These are phyloP conservation scores for Clarkia xantiana DNA, from an alignment of 345 rosid species.

Conservation along the genomic window DNA sequence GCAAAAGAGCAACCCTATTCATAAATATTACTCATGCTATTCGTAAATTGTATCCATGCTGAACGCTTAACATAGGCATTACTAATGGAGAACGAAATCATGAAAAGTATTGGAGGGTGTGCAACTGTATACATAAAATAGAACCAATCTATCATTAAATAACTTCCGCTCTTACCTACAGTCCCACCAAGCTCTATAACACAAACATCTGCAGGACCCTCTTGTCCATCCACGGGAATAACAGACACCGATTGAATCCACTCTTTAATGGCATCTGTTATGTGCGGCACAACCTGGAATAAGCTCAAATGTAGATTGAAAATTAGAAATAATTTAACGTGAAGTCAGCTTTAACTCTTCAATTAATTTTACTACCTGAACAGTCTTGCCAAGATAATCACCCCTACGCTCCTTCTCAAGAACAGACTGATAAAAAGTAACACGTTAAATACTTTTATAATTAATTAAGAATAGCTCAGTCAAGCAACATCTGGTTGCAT, in stretches of 20 bases:
- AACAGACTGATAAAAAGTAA: slow-evolving; percentile 42
- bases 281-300: slow-evolving; percentile 83
- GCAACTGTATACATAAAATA: too few species aligned
- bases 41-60: too few species aligned
- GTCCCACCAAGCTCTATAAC: slow-evolving; percentile 98
- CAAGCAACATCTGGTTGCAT: neutral
- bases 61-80: too few species aligned
- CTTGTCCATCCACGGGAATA: slow-evolving; percentile 84
- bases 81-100: too few species aligned
- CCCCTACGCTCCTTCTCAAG: slow-evolving; percentile 81
- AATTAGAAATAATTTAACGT: neutral
- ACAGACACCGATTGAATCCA: slow-evolving; percentile 66
- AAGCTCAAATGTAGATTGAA: slow-evolving; percentile 8
- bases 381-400: slow-evolving; percentile 88
- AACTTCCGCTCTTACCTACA: slow-evolving; percentile 50
- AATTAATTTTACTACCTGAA: slow-evolving; percentile 39
- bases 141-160: neutral
- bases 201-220: slow-evolving; percentile 83
- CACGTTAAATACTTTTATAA: neutral
- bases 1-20: too few species aligned
- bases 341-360: slow-evolving; percentile 1
- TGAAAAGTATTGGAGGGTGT: too few species aligned
- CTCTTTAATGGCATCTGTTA: slow-evolving; percentile 85
- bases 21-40: too few species aligned
- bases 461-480: neutral